Base-by-base conservation (phyloP, 441 rosid genomes). In the Mallotus japonicus region DNA sequence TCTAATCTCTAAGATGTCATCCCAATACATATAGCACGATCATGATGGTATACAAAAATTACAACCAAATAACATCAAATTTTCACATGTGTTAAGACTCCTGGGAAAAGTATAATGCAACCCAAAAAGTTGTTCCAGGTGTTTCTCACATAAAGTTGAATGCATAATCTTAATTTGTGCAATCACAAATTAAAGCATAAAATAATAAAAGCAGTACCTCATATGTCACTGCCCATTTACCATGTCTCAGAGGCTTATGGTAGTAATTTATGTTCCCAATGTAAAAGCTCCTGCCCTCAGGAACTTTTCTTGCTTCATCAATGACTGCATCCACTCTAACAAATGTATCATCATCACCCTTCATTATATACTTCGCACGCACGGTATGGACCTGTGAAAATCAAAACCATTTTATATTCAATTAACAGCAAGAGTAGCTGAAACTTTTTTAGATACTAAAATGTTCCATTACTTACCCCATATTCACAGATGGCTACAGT, bases 401-500 rank as follows among this genome's bases (percentile, higher is more conserved):
- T 64, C 64, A 77, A 12, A 77, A 32, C 28, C 65, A 69, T 46
- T 68, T 46, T 11, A 22, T 28, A 6, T 67, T 61, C 63, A 40
- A 76, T 73, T 50, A 65, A 71, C 11, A 17, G 42, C 51, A 65
- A 51, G 17, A 32, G 56, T 32, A 8, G 28, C 12, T 12, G 61
- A 63, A 17, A 71, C 42, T 65, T 68, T 71, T 60, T 60, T 24
- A 56, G 49, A 6, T 34, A 47, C 20, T 17, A 57, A 57, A 69
- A 20, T 28, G 60, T 70, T 64, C 57, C 14, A 73, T 22, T 44
- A 78, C 92, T 80, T 82, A 92, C 95, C 87, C 95, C 95, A 74
- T 87, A 88, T 87, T 92, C 95, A 54, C 95, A 92, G 74, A 92
- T 92, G 60, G 98, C 98, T 83, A 89, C 91, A 49, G 98, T 92